Base-by-base conservation (phyloP, 805 yeast species). In the Ogataea sp. region DNA sequence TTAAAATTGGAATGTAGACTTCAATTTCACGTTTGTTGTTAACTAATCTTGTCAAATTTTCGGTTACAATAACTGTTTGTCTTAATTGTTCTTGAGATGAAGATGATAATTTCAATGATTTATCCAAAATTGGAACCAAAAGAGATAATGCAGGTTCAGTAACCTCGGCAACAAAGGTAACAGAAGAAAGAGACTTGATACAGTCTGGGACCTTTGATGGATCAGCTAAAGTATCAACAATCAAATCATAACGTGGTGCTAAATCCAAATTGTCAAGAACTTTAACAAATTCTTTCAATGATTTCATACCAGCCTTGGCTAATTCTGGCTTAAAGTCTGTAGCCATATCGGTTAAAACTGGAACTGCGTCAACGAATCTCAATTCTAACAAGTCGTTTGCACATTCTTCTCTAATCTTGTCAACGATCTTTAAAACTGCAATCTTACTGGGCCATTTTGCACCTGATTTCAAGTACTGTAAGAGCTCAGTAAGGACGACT, bases 311-410 rank as follows among this genome's bases (percentile, higher is more conserved):
- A 42, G 78, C 86, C 51, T 83, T 80, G 21, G 96, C 88, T 41
- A 93, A 72, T 64, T 90, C 98, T 2, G 97, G 96, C 68, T 90
- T 90, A 74, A 93, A 87, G 60, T 90, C 98, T 41, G 95, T 90
- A 47, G 96, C 77, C 65, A 81, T 74, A 62, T 86, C 95, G 26
- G 95, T 86, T 53, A 90, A 71, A 9, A 83, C 73, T 29, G 98
- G 97, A 26, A 90, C 77, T 4, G 86, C 74, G 40, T 73, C 75
- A 44, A 80, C 78, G 61, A 90, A 90, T 50, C 80, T 78, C 56
- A 80, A 59, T 63, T 90, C 96, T 49, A 90, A 68, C 52, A 85
- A 71, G 64, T 93, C 97, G 30, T 82, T 76, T 41, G 96, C 93
- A 32, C 83, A 78, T 37, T 83, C 87, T 45, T 76, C 86, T 43